Evolutionary conservation across 2,329 filamentous ascomycete genomes (phyloP), one percentile per base, ranked within the genome.

Genomic region (Hypomyces perniciosus): DNA sequence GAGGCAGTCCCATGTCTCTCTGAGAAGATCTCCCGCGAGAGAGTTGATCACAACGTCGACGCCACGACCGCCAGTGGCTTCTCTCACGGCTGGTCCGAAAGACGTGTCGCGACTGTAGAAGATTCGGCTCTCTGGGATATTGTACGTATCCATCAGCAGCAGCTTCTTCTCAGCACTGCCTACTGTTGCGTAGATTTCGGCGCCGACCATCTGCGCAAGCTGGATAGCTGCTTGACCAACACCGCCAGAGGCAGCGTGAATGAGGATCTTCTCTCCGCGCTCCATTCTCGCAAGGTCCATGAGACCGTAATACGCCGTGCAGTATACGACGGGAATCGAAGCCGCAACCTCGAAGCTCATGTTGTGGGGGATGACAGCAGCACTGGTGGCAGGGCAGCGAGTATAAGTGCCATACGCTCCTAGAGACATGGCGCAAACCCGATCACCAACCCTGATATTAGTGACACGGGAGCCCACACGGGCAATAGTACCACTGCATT

Each of bases 1-100:
- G 13, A 79, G 59, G 45, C 69, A 73, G 3, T 65, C 63, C 71
- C 69, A 76, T 0, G 72, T 70, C 38, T 71, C 69, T 3, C 65
- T 63, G 2, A 75, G 57, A 1, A 64, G 58, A 12, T 76, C 72
- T 0, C 73, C 74, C 2, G 68, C 58, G 0, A 76, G 62, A 0
- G 70, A 74, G 58, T 76, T 70, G 59, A 91, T 83, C 10, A 86
- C 84, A 0, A 83, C 81, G 66, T 91, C 86, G 1, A 85, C 85
- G 8, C 87, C 87, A 4, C 59, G 65, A 9, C 77, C 78, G 1
- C 53, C 50, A 0, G 69, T 72, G 2, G 56, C 57, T 26, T 57
- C 46, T 29, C 51, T 35, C n/a, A 56, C 6, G 28, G 52, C 44
- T 2, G 51, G 43, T 1, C 57, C 56, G 27, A 67, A 66, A 12